Conservation (phyloP, 2,329 filamentous ascomycete genomes). For the Exophiala bonariae region DNA sequence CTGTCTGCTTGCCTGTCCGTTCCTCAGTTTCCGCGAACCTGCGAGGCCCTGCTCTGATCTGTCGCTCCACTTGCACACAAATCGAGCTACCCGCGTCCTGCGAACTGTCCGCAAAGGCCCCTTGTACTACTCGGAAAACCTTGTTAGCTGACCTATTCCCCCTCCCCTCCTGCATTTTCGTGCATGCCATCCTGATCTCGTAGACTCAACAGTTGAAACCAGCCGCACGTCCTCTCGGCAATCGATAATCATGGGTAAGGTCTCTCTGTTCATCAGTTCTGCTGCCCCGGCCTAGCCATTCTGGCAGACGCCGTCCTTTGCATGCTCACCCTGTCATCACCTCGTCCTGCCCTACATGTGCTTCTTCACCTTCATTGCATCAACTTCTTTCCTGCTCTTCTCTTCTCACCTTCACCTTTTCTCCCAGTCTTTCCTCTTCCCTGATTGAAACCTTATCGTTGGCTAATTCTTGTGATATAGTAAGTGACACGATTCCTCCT, state of each 20-base stretch:
- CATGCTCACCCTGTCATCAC: constrained; percentile 20
- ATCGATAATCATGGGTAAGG: constrained; percentile 35
- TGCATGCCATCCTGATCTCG: constrained; percentile 32
- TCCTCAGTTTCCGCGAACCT: constrained; percentile 8
- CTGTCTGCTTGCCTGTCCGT: no score
- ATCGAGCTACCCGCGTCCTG: constrained; percentile 22
- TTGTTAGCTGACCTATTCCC: constrained; percentile 30
- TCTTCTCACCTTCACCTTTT: constrained; percentile 20
- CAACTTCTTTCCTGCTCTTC: constrained; percentile 7
- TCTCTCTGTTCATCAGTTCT: constrained; percentile 23
- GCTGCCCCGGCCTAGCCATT: constrained; percentile 27
- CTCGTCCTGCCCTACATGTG: constrained; percentile 19
- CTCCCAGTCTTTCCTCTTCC: constrained; percentile 13
- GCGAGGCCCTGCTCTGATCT: constrained; percentile 13
- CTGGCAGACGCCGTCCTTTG: constrained; percentile 15
- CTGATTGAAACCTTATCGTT: constrained; percentile 6
- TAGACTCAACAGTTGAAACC: constrained; percentile 29
- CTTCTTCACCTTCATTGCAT: constrained; percentile 11
- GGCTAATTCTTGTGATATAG: constrained; percentile 19
- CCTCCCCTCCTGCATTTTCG: constrained; percentile 29
- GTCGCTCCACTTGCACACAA: constrained; percentile 22
- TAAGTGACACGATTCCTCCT: constrained; percentile 23
- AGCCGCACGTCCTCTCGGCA: constrained; percentile 29
- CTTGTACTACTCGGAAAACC: constrained; percentile 30
- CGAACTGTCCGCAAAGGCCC: constrained; percentile 19